These are phyloP conservation scores for Cyclaneusma minus DNA, from an alignment of 2,329 filamentous ascomycete species.

Conservation along the genomic window DNA sequence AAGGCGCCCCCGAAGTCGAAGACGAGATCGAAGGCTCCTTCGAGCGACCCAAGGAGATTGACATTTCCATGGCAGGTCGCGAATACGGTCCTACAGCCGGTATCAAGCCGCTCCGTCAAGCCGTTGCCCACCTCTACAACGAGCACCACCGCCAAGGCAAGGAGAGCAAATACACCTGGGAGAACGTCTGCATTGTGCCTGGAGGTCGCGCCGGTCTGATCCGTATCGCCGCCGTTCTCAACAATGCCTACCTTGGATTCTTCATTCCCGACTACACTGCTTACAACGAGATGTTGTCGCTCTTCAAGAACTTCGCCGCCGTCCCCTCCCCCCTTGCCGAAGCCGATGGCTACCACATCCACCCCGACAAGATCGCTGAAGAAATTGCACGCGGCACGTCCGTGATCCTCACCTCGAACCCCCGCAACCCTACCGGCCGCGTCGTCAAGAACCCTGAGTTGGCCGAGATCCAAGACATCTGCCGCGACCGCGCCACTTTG, in stretches of 20 bases:
- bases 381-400: conserved; percentile 75
- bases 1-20: conserved; percentile 87
- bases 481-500: conserved; percentile 75
- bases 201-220: conserved; percentile 87
- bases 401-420: conserved; percentile 89
- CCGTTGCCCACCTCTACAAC: conserved; percentile 86
- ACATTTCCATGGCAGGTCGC: conserved; percentile 61
- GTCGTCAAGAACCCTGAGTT: conserved; percentile 77
- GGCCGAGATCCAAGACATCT: conserved; percentile 82
- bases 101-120: conserved; percentile 78
- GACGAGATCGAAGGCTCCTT: conserved; percentile 87
- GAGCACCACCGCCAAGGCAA: conserved; percentile 80
- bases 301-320: conserved; percentile 88
- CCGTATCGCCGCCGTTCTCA: conserved; percentile 83
- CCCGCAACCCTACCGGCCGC: conserved; percentile 82
- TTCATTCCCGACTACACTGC: conserved; percentile 93
- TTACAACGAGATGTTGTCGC: conserved; percentile 91
- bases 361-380: conserved; percentile 82
- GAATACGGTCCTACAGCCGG: conserved; percentile 92
- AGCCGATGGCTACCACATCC: conserved; percentile 82
- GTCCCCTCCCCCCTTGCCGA: conserved; percentile 75
- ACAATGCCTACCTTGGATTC: conserved; percentile 84
- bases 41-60: conserved; percentile 60
- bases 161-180: conserved; percentile 83
- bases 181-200: conserved; percentile 94